These are phyloP conservation scores for Candida koratica DNA, from an alignment of 805 yeast genomes.

Conservation along the genomic window DNA sequence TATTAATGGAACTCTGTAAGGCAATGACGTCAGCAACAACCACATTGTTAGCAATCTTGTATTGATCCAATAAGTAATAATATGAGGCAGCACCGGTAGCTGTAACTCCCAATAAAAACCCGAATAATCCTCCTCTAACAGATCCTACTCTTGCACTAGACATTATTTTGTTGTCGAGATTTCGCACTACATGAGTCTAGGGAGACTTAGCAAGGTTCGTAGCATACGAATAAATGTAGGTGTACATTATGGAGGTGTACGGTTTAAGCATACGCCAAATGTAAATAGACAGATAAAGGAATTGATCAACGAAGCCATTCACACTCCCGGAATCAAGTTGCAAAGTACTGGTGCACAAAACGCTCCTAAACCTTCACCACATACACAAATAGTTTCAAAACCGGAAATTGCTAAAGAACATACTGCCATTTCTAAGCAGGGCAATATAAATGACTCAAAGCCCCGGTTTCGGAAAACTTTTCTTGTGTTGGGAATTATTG, in stretches of 20 bases:
- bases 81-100: slow-evolving; percentile 73
- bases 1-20: slow-evolving; percentile 63
- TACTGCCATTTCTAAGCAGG: too few species aligned
- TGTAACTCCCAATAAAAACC: slow-evolving; percentile 75
- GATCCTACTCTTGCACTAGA: slow-evolving; percentile 36
- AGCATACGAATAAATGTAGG: neutral
- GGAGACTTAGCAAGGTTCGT: slow-evolving; percentile 1
- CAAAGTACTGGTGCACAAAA: too few species aligned
- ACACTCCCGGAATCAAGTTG: slow-evolving; percentile 6
- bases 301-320: slow-evolving; percentile 3
- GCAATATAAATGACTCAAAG: too few species aligned
- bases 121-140: slow-evolving; percentile 54
- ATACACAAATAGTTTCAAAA: too few species aligned
- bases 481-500: neutral
- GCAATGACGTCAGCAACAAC: slow-evolving; percentile 71
- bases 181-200: neutral
- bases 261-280: neutral
- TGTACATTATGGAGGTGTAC: neutral
- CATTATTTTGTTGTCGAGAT: slow-evolving; percentile 14
- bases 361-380: too few species aligned
- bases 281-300: neutral
- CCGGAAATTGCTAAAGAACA: too few species aligned
- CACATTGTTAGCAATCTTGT: slow-evolving; percentile 66
- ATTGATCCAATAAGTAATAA: slow-evolving; percentile 73
- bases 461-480: slow-evolving; percentile 2